Base-by-base conservation (phyloP, 768 basidiomycete genomes). In the Podaxis rugospora region DNA sequence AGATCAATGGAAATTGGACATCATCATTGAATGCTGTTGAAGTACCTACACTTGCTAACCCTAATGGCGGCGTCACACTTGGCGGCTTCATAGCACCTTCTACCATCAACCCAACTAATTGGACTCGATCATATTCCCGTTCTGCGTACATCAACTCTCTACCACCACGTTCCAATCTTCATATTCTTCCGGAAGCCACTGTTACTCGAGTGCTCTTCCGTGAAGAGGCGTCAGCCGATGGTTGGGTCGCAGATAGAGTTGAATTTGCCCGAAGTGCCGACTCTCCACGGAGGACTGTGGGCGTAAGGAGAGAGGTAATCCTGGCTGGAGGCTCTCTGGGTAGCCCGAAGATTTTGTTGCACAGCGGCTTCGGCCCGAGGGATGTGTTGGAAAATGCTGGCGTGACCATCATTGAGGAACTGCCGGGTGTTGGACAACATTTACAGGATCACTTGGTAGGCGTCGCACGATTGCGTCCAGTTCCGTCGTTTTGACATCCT, bases 141-240 rank as follows among this genome's bases (percentile, higher is more conserved):
- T 80, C 85, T 0, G 87, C 82, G 2, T 88, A 88, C 75, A 83
- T 87, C 69, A 83, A 86, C 70, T 75, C 83, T 1, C 72, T 85
- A 14, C 81, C 85, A 1, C 78, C 82, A 6, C 77, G 84, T 37
- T 55, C 77, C 68, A 89, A 87, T 13, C 74, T 88, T 40, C 81
- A 81, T 66, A 81, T 88, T 59, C 75, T 88, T 18, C 73, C 83
- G 4, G 78, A 81, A 63, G 73, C 80, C 35, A 85, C 81, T 23
- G 86, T 85, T 51, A 83, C 84, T 0, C 75, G 78, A 23, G 64
- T 88, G 36, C 62, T 83, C 25, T 81, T 86, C 55, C 59, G 72
- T 71, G 13, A 74, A 74, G 57, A 69, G 78, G 23, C 75, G 71
- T 78, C 82, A 39, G 76, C 71, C 40, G 75, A 74, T 14, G 25